Base-by-base conservation (phyloP, 164 flowering plant species). In the Aristolochia californica region DNA sequence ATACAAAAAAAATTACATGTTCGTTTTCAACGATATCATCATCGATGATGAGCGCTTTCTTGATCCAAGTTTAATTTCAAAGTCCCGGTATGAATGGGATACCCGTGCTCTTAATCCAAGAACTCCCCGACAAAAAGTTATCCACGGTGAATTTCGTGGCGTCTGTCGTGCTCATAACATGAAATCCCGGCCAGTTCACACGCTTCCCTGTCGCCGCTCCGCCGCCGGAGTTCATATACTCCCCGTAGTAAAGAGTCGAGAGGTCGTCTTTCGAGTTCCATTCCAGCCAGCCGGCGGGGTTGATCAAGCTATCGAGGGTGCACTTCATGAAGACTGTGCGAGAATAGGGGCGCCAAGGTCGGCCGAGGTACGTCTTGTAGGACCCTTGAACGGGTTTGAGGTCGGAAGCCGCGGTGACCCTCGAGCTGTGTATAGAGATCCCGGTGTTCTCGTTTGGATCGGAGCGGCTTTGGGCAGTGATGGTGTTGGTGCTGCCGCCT, bases 281-380 rank as follows among this genome's bases (percentile, higher is more conserved):
- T 0, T 66, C 71, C 1, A 64, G 27, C 90, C 90, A 84, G n/a
- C 89, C 89, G 0, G 65, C 70, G 0, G 78, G 72, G n/a, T 62
- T 50, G 14, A 83, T 64, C 53, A 71, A 5, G 13, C 76, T 63
- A n/a, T 66, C 86, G 0, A 83, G 27, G 22, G 2, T 49, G 44
- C 67, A 57, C 64, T 81, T 76, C 73, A 81, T 71, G 40, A 72
- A 62, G 26, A 83, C 84, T 1, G 83, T 79, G 48, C 84, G 73
- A 16, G 89, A 76, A 56, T 79, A 83, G 23, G 60, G 45, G 40
- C 62, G 18, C 89, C 89, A 83, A 15, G 89, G 89, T 58, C 89
- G 43, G 0, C 89, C 89, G 4, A 83, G 63, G 49, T 73, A 83
- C 0, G 62, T 69, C 64, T 63, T 61, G 45, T 55, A 28, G 2